phyloP scores from a whole-genome alignment of 129 eudicot genomes.

The Kitagawia praeruptora region DNA sequence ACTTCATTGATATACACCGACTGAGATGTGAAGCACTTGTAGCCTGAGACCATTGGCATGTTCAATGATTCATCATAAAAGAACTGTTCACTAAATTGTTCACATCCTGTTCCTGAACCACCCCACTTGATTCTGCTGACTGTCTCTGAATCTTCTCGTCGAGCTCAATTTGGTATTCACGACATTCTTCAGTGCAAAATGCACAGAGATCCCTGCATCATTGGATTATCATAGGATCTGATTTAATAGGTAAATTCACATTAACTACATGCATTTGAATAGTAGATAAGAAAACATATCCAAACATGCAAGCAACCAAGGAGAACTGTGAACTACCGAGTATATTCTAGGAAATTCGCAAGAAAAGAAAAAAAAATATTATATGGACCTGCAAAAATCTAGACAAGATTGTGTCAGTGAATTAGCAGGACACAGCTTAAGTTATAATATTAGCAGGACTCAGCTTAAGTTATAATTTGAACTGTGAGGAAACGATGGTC shows the following conservation, averaged over 20 bases:
- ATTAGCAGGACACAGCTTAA: not conserved
- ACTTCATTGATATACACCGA: not conserved
- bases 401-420: not conserved
- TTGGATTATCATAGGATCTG: not conserved
- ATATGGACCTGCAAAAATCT: not conserved
- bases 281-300: not conserved
- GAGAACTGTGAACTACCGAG: not conserved
- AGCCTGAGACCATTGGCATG: not conserved
- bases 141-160: not conserved
- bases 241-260: not conserved
- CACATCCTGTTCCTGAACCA: not conserved
- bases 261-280: not conserved
- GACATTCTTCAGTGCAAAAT: conserved; percentile 3
- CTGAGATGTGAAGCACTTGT: not conserved
- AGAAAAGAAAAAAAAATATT: not conserved
- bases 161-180: not conserved
- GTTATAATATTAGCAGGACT: not conserved
- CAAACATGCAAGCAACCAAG: not conserved
- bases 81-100: not conserved
- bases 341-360: not conserved
- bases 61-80: not conserved
- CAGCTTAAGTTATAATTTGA: not conserved
- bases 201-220: conserved; percentile 1
- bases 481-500: not conserved
- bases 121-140: not conserved